Evolutionary conservation across 129 eudicot genomes (phyloP), one percentile per base, ranked within the genome.

Genomic region (Ambrosia trifida): DNA sequence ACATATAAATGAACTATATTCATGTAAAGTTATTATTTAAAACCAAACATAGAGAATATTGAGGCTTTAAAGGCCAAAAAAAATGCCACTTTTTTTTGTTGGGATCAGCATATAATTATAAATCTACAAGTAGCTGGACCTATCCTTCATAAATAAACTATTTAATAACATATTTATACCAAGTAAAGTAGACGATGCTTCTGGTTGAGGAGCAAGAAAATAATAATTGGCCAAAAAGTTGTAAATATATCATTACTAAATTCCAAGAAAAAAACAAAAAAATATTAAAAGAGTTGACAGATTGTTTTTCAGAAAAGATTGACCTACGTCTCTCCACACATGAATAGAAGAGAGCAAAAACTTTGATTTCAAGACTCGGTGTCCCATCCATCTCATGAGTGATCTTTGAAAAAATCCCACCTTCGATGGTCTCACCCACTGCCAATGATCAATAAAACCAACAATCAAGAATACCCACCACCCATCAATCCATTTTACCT

Each of bases 351-450:
- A 70, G 60, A 38, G 52, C 64, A 74, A 67, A 74, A 64, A 73
- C 82, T 74, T 66, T 50, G 64, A 70, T 69, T 60, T 59, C 70
- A 76, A 73, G 80, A 85, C 82, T 85, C 78, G 81, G 72, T 81
- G 95, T 85, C 95, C 88, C 86, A 72, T 85, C 88, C 85, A 72
- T 85, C 90, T 73, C 72, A 60, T 72, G 81, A 73, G 56, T 66
- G 76, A 75, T 75, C 54, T 53, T 58, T 68, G 54, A 54, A 77
- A 77, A 49, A 47, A 20, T 31, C 75, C 81, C 84, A 79, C 79
- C 68, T 64, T 77, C 56, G 65, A 65, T 59, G 70, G 81, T 69
- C 84, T 44, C 79, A 44, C 76, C 76, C 76, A 52, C 69, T 67
- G 75, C 77, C 60, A 45, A 28, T 44, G 79, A 78, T 78, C 72